These are phyloP conservation scores for Pinguiococcus pyrenoidosus DNA, from an alignment of 108 stramenopile species.

Conservation along the genomic window DNA sequence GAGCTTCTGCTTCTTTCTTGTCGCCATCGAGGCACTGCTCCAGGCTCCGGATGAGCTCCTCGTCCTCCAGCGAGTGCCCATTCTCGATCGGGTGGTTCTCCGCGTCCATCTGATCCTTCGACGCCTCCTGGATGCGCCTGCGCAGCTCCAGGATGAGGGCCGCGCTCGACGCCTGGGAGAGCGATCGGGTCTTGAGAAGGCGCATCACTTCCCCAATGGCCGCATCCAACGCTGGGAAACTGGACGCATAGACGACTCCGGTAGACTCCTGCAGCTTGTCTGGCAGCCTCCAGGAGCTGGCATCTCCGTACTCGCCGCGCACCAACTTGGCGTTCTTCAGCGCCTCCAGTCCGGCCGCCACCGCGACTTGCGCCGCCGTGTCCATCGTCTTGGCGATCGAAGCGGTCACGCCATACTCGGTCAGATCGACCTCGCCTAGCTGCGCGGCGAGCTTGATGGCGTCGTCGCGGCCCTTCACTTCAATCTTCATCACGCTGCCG, in stretches of 20 bases:
- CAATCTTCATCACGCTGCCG: slow-evolving; percentile 41
- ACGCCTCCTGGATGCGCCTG: slow-evolving; percentile 50
- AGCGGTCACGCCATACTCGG: slow-evolving; percentile 64
- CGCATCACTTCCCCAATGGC: slow-evolving; percentile 87
- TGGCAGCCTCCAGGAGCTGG: slow-evolving; percentile 68
- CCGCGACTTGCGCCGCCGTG: slow-evolving; percentile 80
- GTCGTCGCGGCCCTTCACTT: slow-evolving; percentile 39
- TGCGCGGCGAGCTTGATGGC: slow-evolving; percentile 68
- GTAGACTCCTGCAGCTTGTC: slow-evolving; percentile 76
- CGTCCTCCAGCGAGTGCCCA: slow-evolving; percentile 38
- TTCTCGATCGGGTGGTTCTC: slow-evolving; percentile 58
- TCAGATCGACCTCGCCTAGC: slow-evolving; percentile 62
- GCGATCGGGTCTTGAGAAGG: slow-evolving; percentile 52
- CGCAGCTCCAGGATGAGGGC: slow-evolving; percentile 62
- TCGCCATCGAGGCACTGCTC: not conserved
- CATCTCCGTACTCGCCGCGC: slow-evolving; percentile 52
- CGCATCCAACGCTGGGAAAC: slow-evolving; percentile 90
- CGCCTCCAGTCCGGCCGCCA: slow-evolving; percentile 85
- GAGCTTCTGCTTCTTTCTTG: slow-evolving; percentile 18
- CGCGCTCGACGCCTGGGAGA: slow-evolving; percentile 47
- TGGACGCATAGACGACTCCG: slow-evolving; percentile 84
- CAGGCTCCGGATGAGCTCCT: slow-evolving; percentile 5
- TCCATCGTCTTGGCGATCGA: slow-evolving; percentile 88
- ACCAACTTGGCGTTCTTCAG: slow-evolving; percentile 82
- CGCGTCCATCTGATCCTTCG: slow-evolving; percentile 49